Evolutionary conservation across 345 rosid genomes (phyloP).

Genomic region (Ailanthus altissimus): DNA sequence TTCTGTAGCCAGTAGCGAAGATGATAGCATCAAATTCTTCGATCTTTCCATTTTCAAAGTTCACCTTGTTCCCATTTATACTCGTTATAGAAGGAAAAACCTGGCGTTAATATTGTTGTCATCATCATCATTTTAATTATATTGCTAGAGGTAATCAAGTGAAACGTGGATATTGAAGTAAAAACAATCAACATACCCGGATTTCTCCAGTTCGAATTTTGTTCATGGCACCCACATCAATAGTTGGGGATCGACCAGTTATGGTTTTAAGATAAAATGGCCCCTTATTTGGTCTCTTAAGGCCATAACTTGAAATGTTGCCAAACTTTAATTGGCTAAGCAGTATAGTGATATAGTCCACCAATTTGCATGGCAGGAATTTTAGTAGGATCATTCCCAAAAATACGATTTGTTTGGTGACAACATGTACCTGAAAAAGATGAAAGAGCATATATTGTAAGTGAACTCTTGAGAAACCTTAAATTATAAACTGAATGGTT

Average conservation of each 20-base stretch:
- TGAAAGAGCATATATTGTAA: neutral
- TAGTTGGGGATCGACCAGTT: slow-evolving; percentile 21
- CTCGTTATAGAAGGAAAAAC: slow-evolving; percentile 6
- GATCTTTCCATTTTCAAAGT: neutral
- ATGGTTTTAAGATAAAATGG: slow-evolving; percentile 17
- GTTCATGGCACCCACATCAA: slow-evolving; percentile 26
- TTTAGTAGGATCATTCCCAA: slow-evolving; percentile 1
- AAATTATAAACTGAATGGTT: too few relatives aligned
- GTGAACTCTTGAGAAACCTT: too few relatives aligned
- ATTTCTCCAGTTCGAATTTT: slow-evolving; percentile 20
- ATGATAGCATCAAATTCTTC: slow-evolving; percentile 12
- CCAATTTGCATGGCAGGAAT: slow-evolving; percentile 1
- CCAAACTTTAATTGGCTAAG: slow-evolving; percentile 1
- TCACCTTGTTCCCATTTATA: neutral
- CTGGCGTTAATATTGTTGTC: neutral
- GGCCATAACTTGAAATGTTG: neutral
- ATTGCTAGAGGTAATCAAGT: neutral
- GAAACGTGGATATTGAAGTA: neutral
- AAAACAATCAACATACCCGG: neutral
- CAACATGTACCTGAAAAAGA: neutral
- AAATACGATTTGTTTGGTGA: neutral
- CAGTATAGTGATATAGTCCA: neutral
- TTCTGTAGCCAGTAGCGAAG: slow-evolving; percentile 19
- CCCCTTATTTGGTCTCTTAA: slow-evolving; percentile 5
- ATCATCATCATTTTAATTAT: neutral